Evolutionary conservation across 2,329 filamentous ascomycete species (phyloP).

Genomic region (Trichoderma semiorbis): DNA sequence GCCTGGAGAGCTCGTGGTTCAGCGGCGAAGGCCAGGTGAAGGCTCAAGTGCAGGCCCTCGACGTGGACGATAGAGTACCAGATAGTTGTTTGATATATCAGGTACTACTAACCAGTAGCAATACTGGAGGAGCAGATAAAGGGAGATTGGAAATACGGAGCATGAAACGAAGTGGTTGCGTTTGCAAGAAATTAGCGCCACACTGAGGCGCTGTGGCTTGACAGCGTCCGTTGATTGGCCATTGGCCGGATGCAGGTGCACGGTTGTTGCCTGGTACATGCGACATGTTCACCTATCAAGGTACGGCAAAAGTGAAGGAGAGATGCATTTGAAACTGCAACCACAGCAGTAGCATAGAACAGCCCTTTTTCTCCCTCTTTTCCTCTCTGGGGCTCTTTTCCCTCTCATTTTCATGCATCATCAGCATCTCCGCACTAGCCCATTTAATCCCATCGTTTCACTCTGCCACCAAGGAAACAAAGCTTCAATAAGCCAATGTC

Average conservation of each 20-base stretch:
- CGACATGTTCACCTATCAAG: background rate
- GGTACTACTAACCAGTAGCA: background rate
- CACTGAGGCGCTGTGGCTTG: constrained; percentile 18
- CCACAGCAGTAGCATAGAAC: background rate
- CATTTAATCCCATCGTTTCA: background rate
- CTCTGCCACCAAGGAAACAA: background rate
- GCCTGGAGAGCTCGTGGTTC: background rate
- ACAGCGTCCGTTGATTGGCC: background rate
- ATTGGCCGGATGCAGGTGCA: background rate
- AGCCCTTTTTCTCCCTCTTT: background rate
- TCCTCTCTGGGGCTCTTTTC: background rate
- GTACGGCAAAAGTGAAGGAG: background rate
- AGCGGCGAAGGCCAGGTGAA: background rate
- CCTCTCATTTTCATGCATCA: background rate
- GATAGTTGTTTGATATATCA: background rate
- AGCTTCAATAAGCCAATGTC: background rate
- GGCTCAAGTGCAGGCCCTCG: background rate
- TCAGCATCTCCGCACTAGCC: too few relatives aligned
- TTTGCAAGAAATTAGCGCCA: constrained; percentile 10
- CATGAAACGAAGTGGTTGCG: constrained; percentile 16
- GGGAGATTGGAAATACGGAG: constrained; percentile 19
- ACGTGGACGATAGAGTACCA: background rate
- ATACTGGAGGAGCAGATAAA: background rate
- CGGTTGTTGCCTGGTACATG: background rate
- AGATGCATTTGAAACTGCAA: background rate